Base-by-base conservation (phyloP, 257 asterid genomes). In the Echium plantagineum region DNA sequence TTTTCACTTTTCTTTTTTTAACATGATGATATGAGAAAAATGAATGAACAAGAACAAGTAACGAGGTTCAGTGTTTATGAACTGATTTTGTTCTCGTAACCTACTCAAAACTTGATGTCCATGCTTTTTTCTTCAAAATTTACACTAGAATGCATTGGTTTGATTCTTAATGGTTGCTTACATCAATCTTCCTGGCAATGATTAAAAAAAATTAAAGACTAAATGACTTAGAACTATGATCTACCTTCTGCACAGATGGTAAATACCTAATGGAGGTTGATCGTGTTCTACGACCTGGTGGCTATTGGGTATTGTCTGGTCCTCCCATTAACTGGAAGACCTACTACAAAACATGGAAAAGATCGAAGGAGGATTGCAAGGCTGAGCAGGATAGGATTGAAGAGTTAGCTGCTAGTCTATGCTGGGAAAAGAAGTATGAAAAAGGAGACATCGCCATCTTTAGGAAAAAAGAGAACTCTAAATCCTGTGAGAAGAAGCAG, bases 391-490 rank as follows among this genome's bases (percentile, higher is more conserved):
- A 75, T 17, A 80, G 66, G 66, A 80, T 90, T 1, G 97, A 90
- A 72, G 84, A 86, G 66, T 69, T 86, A 68, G 95, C 97, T 20
- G 89, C 83, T 76, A 68, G 32, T 60, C 97, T 90, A 74, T 90
- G 97, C 83, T 86, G 97, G 97, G 97, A 90, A 81, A 90, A 90
- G 62, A 86, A 90, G 80, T 90, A 86, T 42, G 97, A 90, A 81
- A 84, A 84, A 75, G 96, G 94, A 32, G 97, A 90, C 67, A 62
- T 81, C 55, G 96, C 95, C 48, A 86, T 90, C 72, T 90, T 75
- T 73, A 78, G 80, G 76, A 90, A 90, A 66, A 90, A 69, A 68
- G 63, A 72, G 32, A 83, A 84, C 61, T 57, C 77, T 56, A 71
- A 80, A 63, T 81, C 94, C 31, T 90, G 97, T 80, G 63, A n/a